phyloP scores from a whole-genome alignment of 306 rosid genomes.

The Coriaria nepalensis region DNA sequence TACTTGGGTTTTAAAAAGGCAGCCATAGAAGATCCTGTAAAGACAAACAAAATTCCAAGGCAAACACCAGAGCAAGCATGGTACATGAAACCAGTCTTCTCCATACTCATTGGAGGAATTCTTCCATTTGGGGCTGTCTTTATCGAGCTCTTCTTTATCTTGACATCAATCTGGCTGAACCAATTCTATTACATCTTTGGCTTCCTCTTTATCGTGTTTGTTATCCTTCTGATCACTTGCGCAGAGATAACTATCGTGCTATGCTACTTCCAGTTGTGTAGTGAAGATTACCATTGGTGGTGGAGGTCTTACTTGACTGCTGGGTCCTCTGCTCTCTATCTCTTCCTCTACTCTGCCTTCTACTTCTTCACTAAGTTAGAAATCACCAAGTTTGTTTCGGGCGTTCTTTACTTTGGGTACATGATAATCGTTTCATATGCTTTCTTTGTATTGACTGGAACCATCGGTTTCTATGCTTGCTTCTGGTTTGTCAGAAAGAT shows the following conservation, averaged over 20 bases:
- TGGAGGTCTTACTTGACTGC: constrained; percentile 98
- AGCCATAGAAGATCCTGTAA: constrained; percentile 89
- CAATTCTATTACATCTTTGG: constrained; percentile 99
- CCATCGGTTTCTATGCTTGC: constrained; percentile 95
- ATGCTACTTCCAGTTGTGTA: constrained; percentile 98
- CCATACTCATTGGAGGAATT: constrained; percentile 91
- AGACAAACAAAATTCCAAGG: constrained; percentile 94
- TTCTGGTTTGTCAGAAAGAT: constrained; percentile 96
- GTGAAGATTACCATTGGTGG: constrained; percentile 99
- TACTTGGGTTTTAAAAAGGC: constrained; percentile 93
- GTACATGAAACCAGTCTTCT: constrained; percentile 93
- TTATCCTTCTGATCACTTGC: constrained; percentile 82
- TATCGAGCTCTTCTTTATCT: constrained; percentile 93
- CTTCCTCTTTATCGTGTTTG: constrained; percentile 85
- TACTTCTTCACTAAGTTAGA: constrained; percentile 94
- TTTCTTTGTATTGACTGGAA: constrained; percentile 86
- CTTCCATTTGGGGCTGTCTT: constrained; percentile 99
- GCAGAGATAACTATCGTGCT: constrained; percentile 95
- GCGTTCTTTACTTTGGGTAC: constrained; percentile 85
- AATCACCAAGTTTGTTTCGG: constrained; percentile 82
- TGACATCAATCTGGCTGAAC: constrained; percentile 97
- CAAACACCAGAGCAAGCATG: constrained; percentile 99
- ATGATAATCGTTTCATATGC: constrained; percentile 81
- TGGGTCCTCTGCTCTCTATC: constrained; percentile 93
- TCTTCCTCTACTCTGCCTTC: constrained; percentile 85